These are phyloP conservation scores for Sutorius eximius DNA, from an alignment of 1,284 basidiomycete species.

Conservation along the genomic window DNA sequence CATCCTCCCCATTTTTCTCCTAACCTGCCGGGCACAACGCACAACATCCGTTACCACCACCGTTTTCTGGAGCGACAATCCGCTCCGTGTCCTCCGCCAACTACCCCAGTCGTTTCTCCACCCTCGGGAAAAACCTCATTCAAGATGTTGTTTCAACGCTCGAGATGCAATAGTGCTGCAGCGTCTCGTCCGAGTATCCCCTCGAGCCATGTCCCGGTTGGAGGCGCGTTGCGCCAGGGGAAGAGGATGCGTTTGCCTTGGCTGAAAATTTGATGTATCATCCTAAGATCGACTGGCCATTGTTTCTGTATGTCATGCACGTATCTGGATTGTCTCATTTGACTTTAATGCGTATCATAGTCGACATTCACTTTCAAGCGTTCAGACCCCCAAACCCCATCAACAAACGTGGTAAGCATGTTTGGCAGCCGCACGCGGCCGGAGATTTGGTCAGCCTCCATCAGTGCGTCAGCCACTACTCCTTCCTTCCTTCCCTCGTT, in stretches of 20 bases:
- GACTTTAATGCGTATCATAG: conserved; percentile 15
- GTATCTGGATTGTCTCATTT: conserved; percentile 20
- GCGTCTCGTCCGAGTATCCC: conserved; percentile 19
- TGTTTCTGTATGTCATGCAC: conserved; percentile 27
- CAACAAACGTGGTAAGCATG: neutral
- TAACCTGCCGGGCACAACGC: neutral
- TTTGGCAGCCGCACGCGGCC: neutral
- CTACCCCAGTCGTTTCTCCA: conserved; percentile 17
- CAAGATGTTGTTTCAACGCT: conserved; percentile 31
- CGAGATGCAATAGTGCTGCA: conserved; percentile 25
- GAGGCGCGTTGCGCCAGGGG: conserved; percentile 26
- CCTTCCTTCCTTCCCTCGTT: neutral
- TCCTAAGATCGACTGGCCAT: conserved; percentile 2
- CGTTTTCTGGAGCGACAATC: conserved; percentile 20
- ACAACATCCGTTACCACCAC: conserved; percentile 7
- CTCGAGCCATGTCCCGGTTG: conserved; percentile 22
- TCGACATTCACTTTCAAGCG: neutral
- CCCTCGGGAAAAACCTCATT: conserved; percentile 23
- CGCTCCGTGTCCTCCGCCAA: conserved; percentile 15
- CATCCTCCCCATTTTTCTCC: conserved; percentile 17
- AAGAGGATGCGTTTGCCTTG: conserved; percentile 35
- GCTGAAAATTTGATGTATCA: conserved; percentile 31
- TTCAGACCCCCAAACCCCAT: neutral
- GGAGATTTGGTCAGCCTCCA: conserved; percentile 26
- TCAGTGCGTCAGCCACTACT: conserved; percentile 27